Percentiles rank a stretch among this genome's conserved stretches.
phyloP scores from a whole-genome alignment of 2,329 filamentous ascomycete species.

The Fusarium illudens region DNA sequence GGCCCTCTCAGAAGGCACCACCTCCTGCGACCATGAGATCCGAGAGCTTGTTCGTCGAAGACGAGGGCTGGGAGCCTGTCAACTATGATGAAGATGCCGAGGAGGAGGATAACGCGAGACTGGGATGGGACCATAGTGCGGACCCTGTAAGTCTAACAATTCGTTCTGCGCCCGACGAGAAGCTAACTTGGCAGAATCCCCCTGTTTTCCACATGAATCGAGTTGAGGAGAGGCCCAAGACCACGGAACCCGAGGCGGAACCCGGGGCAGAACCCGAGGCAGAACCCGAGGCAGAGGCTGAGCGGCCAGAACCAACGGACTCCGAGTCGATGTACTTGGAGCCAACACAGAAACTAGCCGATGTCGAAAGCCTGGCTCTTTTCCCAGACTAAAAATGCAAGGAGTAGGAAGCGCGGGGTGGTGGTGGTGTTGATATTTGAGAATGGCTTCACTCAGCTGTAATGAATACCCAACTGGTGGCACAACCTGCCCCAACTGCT shows the following conservation, averaged over 20 bases:
- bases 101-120: constrained; percentile 70
- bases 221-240: constrained; percentile 41
- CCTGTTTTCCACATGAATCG: constrained; percentile 55
- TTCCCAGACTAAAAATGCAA: constrained; percentile 49
- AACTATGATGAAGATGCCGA: constrained; percentile 68
- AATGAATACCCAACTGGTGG: constrained; percentile 78
- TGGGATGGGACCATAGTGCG: constrained; percentile 78
- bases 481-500: constrained; percentile 83
- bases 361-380: constrained; percentile 62
- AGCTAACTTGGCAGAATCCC: constrained; percentile 53
- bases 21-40: constrained; percentile 67
- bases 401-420: not conserved
- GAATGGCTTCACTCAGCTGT: constrained; percentile 35
- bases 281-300: constrained; percentile 11
- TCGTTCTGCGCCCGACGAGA: constrained; percentile 2
- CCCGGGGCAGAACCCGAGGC: not conserved
- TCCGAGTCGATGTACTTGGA: constrained; percentile 58
- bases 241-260: constrained; percentile 9
- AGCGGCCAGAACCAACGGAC: constrained; percentile 36
- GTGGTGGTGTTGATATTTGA: constrained; percentile 10
- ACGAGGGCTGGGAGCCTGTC: constrained; percentile 79
- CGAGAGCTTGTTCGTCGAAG: constrained; percentile 78
- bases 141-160: constrained; percentile 60
- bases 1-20: constrained; percentile 63
- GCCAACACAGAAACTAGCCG: constrained; percentile 77